phyloP scores from a whole-genome alignment of 495 filamentous ascomycete genomes.

The Daldinia bambusicola region DNA sequence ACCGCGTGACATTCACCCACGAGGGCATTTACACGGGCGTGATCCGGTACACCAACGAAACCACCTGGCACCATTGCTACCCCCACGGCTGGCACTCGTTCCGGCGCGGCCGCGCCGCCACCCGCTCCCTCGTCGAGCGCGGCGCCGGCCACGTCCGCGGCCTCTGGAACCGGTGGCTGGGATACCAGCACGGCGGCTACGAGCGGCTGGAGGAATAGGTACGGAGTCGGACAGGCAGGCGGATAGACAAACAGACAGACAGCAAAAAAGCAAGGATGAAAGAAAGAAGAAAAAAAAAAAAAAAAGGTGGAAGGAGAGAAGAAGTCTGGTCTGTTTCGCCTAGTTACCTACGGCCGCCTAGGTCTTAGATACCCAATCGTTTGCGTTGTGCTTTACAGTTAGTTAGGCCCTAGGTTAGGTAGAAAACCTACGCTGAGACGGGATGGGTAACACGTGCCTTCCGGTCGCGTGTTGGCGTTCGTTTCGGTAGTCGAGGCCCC shows the following conservation, averaged over 20 bases:
- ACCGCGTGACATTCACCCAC: background rate
- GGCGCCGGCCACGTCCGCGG: background rate
- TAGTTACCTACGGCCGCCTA: too few relatives aligned
- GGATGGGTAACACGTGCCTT: background rate
- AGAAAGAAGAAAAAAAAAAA: too few relatives aligned
- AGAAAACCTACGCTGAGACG: background rate
- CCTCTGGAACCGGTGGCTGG: background rate
- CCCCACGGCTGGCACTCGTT: conserved; percentile 1
- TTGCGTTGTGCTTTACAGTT: too few relatives aligned
- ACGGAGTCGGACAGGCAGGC: too few relatives aligned
- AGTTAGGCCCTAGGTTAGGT: too few relatives aligned
- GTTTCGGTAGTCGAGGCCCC: background rate
- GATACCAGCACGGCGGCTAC: background rate
- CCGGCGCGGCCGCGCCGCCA: background rate
- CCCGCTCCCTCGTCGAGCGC: background rate
- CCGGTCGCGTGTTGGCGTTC: background rate
- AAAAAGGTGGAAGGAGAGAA: too few relatives aligned
- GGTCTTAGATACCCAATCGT: too few relatives aligned
- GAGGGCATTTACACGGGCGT: background rate
- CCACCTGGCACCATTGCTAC: background rate
- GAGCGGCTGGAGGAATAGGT: background rate
- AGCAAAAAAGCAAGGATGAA: too few relatives aligned
- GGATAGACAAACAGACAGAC: too few relatives aligned
- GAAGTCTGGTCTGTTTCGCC: too few relatives aligned
- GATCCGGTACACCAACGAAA: background rate